phyloP scores from a whole-genome alignment of 192 early-diverging fungal species.

The Coemansia sp. region DNA sequence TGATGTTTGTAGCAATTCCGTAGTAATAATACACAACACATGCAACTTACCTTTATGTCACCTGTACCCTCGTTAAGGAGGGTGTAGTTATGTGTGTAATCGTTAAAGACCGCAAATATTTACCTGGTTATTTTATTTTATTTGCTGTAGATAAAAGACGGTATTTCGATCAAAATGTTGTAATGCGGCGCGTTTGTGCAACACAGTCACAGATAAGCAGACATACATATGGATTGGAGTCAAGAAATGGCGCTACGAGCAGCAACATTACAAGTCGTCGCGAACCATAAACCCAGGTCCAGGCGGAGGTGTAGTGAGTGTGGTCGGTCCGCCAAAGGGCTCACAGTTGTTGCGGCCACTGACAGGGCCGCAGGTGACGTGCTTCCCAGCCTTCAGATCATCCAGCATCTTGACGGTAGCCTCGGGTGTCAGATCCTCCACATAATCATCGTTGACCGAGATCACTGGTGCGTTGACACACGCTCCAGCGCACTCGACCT shows the following conservation, averaged over 20 bases:
- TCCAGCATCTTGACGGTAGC: conserved; percentile 86
- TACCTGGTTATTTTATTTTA: no score
- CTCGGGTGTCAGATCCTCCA: conserved; percentile 95
- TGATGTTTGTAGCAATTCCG: no score
- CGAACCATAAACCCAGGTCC: conserved; percentile 91
- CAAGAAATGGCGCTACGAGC: background rate
- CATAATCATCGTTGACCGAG: conserved; percentile 98
- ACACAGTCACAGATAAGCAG: background rate
- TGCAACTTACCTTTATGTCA: no score
- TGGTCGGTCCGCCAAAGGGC: conserved; percentile 76
- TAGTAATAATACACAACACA: no score
- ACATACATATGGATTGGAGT: background rate
- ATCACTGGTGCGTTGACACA: conserved; percentile 98
- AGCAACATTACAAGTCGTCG: conserved; percentile 64
- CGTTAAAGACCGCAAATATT: no score
- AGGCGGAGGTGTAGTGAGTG: conserved; percentile 79
- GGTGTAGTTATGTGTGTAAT: no score
- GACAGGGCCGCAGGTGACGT: conserved; percentile 79
- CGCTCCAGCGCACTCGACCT: conserved; percentile 99
- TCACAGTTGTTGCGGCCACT: conserved; percentile 87
- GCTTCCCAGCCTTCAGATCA: conserved; percentile 76
- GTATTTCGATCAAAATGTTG: background rate
- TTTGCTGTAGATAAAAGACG: background rate
- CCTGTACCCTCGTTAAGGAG: no score
- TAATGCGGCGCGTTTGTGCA: background rate